Base-by-base conservation (phyloP, 208 protist species). In the Porcisia deanei region DNA sequence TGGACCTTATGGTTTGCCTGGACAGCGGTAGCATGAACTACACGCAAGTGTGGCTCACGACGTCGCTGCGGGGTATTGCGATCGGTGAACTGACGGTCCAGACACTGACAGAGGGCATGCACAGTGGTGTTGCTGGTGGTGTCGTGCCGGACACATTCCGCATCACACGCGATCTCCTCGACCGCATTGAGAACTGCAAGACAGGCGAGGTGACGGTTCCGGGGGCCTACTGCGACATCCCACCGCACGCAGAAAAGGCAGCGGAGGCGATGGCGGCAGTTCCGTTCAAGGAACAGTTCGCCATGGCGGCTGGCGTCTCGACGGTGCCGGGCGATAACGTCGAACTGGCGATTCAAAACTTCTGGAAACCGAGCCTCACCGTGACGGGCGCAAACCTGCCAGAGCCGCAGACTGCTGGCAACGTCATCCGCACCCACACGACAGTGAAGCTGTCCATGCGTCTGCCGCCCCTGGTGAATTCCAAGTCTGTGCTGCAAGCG, bases 71-170 rank as follows among this genome's bases (percentile, higher is more conserved):
- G 68, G 98, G 98, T 49, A 79, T 98, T 10, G 70, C 88, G 2
- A 86, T 74, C 58, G 98, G 97, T 57, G 79, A 87, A 43, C 88
- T 99, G 22, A 86, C 74, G 1, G 93, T 99, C 16, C 73, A 87
- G 58, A 90, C 93, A 12, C 78, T 98, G 60, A 91, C 59, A 20
- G 91, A 98, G 83, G 91, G 96, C 61, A 93, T 98, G 77, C 98
- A 99, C 88, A 95, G 85, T 67, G 98, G 98, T 37, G 43, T 96
- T 18, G 91, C 87, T 25, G 94, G 92, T 64, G 98, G 98, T 67
- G 92, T 99, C 34, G 95, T 99, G 30, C 96, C 98, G 57, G 94
- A 95, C 67, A 94, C 97, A 7, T 99, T 99, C 84, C 95, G 97
- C 72, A 93, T 99, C 65, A 74, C 85, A 1, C 88, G 97, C 57